Evolutionary conservation across 257 asterid species (phyloP), one percentile per base, ranked within the genome.

Genomic region (Solanum pimpinellifolium): DNA sequence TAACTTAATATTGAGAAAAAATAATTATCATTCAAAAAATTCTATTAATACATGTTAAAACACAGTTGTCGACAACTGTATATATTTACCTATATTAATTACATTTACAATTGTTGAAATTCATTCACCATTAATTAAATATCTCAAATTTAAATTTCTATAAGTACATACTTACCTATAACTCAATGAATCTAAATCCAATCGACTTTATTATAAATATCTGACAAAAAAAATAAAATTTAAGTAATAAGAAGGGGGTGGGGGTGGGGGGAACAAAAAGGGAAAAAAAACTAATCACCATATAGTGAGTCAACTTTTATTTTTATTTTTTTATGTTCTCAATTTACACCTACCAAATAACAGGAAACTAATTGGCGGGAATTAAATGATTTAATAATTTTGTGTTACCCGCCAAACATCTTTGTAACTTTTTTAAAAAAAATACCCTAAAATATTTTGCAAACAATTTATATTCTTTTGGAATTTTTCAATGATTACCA

Each of bases 351-450:
- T 7, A 25, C 2, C 41, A 78, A 78, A 46, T 44, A 78, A 5
- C 66, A 80, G 27, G 20, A 47, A 80, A 27, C 15, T 49, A 27
- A 80, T 80, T 80, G 84, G 84, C 84, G 84, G 84, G 84, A 80
- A 80, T 6, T 47, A 80, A 27, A 13, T 27, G 65, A 0, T 47
- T 44, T 29, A 80, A 29, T 80, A 39, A 47, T 80, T 80, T 47
- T 80, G 84, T 80, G 29, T 47, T 27, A 16, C 84, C 68, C 66
- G 84, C 84, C 84, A 80, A 47, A 46, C 41, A 44, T 78, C 41
- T 15, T 46, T 46, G 35, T 78, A 44, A 44, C 62, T 35, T 35
- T 35, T 0, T 4, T 5, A 35, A 35, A 35, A 3, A 8, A 75
- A 65, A 44, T 46, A 14, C 4, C 33, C 65, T 25, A 25, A n/a